These are phyloP conservation scores for Rubus idaeus DNA, from an alignment of 306 rosid genomes.

Conservation along the genomic window DNA sequence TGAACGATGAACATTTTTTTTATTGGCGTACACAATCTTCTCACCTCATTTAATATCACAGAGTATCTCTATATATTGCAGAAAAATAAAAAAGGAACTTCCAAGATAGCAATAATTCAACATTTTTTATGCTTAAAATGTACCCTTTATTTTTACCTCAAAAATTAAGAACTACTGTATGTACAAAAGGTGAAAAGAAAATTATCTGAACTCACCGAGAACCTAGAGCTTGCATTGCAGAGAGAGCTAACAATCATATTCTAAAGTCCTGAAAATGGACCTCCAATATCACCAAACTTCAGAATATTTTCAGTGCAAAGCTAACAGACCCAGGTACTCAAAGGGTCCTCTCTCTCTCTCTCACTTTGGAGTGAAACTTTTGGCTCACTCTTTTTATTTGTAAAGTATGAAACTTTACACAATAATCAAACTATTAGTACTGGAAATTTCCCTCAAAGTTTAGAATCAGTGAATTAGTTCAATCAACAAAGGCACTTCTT, in stretches of 20 bases:
- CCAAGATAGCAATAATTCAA: neutral
- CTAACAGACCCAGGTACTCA: conserved; percentile 18
- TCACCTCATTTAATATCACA: conserved; percentile 31
- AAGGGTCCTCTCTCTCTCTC: neutral
- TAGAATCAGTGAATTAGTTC: neutral
- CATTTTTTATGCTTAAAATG: neutral
- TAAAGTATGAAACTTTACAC: conserved; percentile 8
- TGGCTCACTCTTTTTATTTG: conserved; percentile 2
- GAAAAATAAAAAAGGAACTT: neutral
- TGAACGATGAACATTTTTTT: conserved; percentile 23
- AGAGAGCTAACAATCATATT: conserved; percentile 66
- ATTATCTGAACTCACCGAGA: conserved; percentile 50
- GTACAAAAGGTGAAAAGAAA: neutral
- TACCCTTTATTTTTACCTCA: neutral
- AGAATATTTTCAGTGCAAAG: neutral
- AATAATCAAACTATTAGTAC: neutral
- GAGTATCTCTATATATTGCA: conserved; percentile 4
- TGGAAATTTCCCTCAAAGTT: neutral
- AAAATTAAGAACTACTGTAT: neutral
- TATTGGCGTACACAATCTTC: conserved; percentile 42
- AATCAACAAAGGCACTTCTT: neutral
- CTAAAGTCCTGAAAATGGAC: conserved; percentile 22
- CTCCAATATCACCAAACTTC: conserved; percentile 1
- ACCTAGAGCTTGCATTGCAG: conserved; percentile 77
- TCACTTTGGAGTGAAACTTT: neutral